Evolutionary conservation across 495 filamentous ascomycete genomes (phyloP), one percentile per base, ranked within the genome.

Genomic region (Trichoderma virens): DNA sequence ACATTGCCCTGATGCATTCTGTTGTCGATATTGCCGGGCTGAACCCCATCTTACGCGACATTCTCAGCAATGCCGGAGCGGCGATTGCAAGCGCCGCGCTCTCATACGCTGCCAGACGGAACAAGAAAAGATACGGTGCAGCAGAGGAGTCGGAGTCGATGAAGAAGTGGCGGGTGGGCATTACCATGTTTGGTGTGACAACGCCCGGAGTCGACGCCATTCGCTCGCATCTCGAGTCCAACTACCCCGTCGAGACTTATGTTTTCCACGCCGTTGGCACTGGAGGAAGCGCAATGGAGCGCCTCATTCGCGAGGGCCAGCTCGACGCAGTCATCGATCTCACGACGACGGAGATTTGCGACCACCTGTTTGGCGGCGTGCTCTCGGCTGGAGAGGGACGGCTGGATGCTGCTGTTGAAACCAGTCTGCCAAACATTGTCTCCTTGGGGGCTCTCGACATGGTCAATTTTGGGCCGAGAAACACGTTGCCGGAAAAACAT

Each of bases 151-250:
- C 7, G 11, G 31, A 64, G 32, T 30, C 20, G 8, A 62, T 62
- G 0, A 82, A 80, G 67, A 79, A 72, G 51, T 56, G 51, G 25
- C 67, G 78, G 0, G 75, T 90, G 13, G 87, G 81, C 0, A 80
- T 90, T 45, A 87, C 86, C 34, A 90, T 90, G 88, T 91, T 90
- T 68, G 88, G 88, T 9, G 87, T 91, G 9, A 91, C 88, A 1
- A 90, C 86, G 0, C 85, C 86, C 0, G 80, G 78, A 11, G 88
- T 85, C 0, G 79, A 82, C 56, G 66, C 65, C 2, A 78, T 83
- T 5, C 77, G 82, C 1, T 51, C 71, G 6, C 70, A 76, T 61
- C 70, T 89, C 1, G 79, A 82, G 43, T 14, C 23, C 0, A 62
- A 73, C 2, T 67, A 68, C 20, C 67, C 65, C 0, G 77, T 78